phyloP scores from a whole-genome alignment of 2,329 filamentous ascomycete genomes.

The Fusarium sp. region DNA sequence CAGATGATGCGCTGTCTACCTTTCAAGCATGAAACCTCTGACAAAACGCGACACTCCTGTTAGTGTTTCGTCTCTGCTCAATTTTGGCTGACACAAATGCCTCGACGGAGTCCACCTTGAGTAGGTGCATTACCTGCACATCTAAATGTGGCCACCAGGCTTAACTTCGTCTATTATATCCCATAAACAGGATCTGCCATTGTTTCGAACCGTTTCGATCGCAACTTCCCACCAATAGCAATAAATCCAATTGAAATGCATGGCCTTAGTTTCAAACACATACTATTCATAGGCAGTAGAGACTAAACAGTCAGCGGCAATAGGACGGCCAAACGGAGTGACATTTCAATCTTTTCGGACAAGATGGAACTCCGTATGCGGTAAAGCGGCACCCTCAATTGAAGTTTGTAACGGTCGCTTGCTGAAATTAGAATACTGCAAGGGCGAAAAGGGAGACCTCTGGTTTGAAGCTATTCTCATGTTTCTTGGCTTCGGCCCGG shows the following conservation, averaged over 20 bases:
- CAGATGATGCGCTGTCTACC: background rate
- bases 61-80: background rate
- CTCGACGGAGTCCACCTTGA: accelerated
- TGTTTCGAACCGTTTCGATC: background rate
- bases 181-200: background rate
- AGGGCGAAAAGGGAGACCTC: background rate
- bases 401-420: background rate
- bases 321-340: background rate
- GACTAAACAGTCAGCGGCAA: conserved; percentile 4
- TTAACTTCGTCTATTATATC: background rate
- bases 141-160: background rate
- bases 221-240: background rate
- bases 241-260: background rate
- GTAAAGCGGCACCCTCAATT: background rate
- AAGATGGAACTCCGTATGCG: background rate
- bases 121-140: accelerated
- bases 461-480: conserved; percentile 1
- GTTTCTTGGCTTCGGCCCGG: conserved; percentile 9
- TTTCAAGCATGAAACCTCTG: background rate
- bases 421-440: background rate
- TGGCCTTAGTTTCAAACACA: background rate
- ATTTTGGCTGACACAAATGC: background rate
- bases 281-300: conserved; percentile 11
- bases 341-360: background rate
- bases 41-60: background rate